Evolutionary conservation across 2,329 filamentous ascomycete species (phyloP).

Genomic region (Bipolaris cookei): DNA sequence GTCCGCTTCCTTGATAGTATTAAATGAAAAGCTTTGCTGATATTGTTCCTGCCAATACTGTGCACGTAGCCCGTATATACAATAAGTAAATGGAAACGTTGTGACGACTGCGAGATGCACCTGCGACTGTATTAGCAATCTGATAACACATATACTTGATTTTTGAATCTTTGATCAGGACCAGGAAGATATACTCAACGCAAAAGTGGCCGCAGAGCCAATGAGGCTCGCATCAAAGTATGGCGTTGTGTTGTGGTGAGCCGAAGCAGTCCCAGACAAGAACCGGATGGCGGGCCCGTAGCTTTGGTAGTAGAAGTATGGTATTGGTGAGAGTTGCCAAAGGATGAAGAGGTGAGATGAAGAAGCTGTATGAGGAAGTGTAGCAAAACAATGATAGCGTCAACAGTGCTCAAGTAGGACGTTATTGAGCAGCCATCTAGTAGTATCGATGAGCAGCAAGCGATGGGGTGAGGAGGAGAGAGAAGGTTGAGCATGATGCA

Average conservation of each 20-base stretch:
- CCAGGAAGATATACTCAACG: not conserved
- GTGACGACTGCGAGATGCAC: conserved; percentile 11
- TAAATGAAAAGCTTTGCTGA: conserved; percentile 1
- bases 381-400: not conserved
- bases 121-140: not conserved
- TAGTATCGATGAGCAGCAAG: conserved; percentile 1
- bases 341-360: not conserved
- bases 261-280: not conserved
- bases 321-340: not conserved
- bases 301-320: not conserved
- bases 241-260: not conserved
- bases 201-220: not conserved
- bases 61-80: conserved; percentile 14
- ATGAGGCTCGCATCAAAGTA: not conserved
- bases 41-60: conserved; percentile 7
- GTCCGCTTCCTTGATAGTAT: conserved; percentile 12
- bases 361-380: not conserved
- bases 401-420: conserved; percentile 13
- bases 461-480: not conserved
- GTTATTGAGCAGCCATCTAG: conserved; percentile 6
- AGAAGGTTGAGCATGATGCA: conserved; percentile 3
- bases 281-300: not conserved
- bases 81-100: conserved; percentile 20
- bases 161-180: not conserved
- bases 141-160: not conserved